These are phyloP conservation scores for Globisporangium iwayamae DNA, from an alignment of 352 stramenopile species.

Conservation along the genomic window DNA sequence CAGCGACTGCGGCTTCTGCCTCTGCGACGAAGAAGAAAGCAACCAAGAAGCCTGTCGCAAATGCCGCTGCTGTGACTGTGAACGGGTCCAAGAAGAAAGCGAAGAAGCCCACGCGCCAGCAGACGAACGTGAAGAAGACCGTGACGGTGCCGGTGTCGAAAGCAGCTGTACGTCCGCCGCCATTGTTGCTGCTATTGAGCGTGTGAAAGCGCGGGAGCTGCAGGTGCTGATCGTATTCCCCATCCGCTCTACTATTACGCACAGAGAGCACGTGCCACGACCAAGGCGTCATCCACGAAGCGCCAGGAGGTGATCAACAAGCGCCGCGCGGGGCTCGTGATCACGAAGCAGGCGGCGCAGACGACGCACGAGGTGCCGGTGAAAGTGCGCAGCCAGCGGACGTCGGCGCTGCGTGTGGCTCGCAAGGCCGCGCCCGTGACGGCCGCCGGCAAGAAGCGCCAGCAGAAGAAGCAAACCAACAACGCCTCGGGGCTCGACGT, in stretches of 20 bases:
- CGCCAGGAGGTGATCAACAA: constrained; percentile 72
- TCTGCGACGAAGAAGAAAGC: constrained; percentile 8
- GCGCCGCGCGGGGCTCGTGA: constrained; percentile 50
- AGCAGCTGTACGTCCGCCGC: constrained; percentile 34
- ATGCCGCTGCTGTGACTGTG: background rate
- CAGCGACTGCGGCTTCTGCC: background rate
- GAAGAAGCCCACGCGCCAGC: constrained; percentile 33
- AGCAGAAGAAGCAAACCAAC: constrained; percentile 24
- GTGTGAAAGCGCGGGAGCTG: background rate
- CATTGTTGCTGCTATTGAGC: background rate
- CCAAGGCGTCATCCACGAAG: constrained; percentile 50
- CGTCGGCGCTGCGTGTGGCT: constrained; percentile 31
- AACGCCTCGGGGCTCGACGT: constrained; percentile 43
- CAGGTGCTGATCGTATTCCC: background rate
- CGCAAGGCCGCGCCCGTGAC: constrained; percentile 24
- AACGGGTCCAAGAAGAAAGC: constrained; percentile 14
- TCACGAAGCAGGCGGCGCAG: constrained; percentile 20
- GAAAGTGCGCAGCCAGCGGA: constrained; percentile 41
- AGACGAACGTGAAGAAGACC: constrained; percentile 75
- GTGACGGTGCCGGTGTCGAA: constrained; percentile 66
- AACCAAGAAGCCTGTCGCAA: constrained; percentile 1
- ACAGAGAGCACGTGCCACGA: constrained; percentile 40
- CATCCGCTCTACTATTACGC: background rate
- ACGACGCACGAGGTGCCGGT: constrained; percentile 29
- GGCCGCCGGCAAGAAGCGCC: constrained; percentile 12